Conservation (phyloP, 2,329 filamentous ascomycete species). For the Lomentospora prolificans region DNA sequence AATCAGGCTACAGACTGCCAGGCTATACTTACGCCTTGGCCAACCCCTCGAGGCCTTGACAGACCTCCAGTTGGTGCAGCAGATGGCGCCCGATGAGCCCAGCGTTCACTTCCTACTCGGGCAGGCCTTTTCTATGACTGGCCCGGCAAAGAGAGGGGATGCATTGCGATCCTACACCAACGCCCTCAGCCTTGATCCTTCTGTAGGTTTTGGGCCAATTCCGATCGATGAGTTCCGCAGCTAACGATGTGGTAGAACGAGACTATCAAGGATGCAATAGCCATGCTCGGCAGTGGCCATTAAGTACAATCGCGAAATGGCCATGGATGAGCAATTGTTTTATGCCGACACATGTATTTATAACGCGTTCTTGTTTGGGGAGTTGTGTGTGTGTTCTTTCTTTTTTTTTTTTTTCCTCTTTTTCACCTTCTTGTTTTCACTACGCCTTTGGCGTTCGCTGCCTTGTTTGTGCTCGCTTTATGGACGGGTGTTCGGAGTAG, state of each 20-base stretch:
- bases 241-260: slow-evolving; percentile 6
- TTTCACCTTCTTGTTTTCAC: background rate
- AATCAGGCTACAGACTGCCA: slow-evolving; percentile 8
- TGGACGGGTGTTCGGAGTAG: too few relatives aligned
- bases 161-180: slow-evolving; percentile 6
- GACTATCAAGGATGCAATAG: slow-evolving; percentile 5
- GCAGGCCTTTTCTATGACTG: slow-evolving; percentile 9
- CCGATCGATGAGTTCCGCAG: background rate
- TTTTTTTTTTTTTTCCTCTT: background rate
- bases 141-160: slow-evolving; percentile 6
- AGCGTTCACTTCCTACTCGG: slow-evolving; percentile 10
- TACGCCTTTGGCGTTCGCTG: too few relatives aligned
- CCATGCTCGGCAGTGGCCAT: slow-evolving; percentile 5
- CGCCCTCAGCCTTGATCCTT: slow-evolving; percentile 8
- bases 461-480: too few relatives aligned
- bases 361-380: background rate
- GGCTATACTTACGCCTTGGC: slow-evolving; percentile 8
- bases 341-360: background rate
- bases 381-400: background rate
- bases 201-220: background rate
- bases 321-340: background rate
- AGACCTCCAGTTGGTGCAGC: slow-evolving; percentile 8
- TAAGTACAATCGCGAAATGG: background rate
- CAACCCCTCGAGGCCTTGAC: slow-evolving; percentile 8
- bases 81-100: slow-evolving; percentile 9